These are phyloP conservation scores for Trypethelium eluteriae DNA, from an alignment of 495 filamentous ascomycete genomes.

Conservation along the genomic window DNA sequence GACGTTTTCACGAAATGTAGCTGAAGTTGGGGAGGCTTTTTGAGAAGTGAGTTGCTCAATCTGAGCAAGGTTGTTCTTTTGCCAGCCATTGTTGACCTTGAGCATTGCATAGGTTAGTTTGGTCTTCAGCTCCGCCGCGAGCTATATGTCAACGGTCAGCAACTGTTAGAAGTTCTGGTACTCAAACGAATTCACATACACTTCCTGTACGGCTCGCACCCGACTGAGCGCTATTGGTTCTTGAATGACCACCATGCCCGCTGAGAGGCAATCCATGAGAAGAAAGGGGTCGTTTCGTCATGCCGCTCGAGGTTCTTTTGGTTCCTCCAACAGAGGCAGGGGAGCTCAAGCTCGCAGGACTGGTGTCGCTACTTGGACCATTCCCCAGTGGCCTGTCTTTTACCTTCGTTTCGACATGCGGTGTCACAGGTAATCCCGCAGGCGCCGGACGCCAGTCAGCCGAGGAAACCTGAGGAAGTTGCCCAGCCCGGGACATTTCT, in stretches of 20 bases:
- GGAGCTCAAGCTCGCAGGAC: conserved; percentile 21
- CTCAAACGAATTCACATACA: not conserved
- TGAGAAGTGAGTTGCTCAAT: conserved; percentile 62
- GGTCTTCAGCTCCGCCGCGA: conserved; percentile 68
- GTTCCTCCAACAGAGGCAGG: conserved; percentile 20
- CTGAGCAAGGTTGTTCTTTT: conserved; percentile 59
- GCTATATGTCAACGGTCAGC: conserved; percentile 36
- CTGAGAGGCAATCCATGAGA: conserved; percentile 14
- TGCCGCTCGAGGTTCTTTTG: conserved; percentile 28
- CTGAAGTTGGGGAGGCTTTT: conserved; percentile 43
- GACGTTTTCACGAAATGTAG: not conserved
- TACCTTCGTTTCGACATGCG: not conserved
- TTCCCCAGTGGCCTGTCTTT: not conserved
- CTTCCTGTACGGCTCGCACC: conserved; percentile 20
- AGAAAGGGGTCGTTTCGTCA: conserved; percentile 23
- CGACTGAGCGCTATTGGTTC: conserved; percentile 17
- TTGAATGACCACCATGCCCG: not conserved
- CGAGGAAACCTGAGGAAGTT: not conserved
- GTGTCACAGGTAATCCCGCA: not conserved
- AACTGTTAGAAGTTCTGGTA: not conserved
- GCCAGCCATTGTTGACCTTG: conserved; percentile 81
- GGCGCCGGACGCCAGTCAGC: conserved; percentile 2
- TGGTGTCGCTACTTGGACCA: conserved; percentile 1
- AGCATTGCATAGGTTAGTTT: conserved; percentile 82
- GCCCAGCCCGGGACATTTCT: not conserved